A percentile compares a stretch with the other conserved stretches of the same genome.
Conservation (phyloP, 164 flowering plant genomes). For the Tetrastigma voinierianum region DNA sequence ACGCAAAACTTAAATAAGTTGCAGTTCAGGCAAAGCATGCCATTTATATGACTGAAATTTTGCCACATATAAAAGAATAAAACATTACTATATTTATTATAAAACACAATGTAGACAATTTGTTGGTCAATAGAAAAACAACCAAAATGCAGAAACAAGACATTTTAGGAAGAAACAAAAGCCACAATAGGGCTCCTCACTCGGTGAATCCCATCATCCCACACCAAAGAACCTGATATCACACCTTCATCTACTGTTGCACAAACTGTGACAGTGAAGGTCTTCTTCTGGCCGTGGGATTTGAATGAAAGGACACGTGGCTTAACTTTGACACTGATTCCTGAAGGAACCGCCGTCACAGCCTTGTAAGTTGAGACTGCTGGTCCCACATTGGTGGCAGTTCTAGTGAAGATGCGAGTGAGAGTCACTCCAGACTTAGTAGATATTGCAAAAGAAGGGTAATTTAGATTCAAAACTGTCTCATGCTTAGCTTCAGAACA, state of each 20-base stretch:
- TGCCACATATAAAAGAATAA: too few relatives aligned
- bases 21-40: too few relatives aligned
- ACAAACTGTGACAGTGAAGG: constrained; percentile 37
- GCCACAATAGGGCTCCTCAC: constrained; percentile 72
- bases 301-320: constrained; percentile 40
- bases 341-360: constrained; percentile 15
- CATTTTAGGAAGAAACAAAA: not conserved
- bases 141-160: too few relatives aligned
- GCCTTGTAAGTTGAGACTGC: constrained; percentile 41
- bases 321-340: constrained; percentile 31
- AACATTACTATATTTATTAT: too few relatives aligned
- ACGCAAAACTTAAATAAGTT: too few relatives aligned
- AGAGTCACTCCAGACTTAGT: not conserved
- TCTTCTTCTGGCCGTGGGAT: constrained; percentile 32
- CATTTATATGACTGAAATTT: too few relatives aligned
- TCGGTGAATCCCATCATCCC: constrained; percentile 53
- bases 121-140: too few relatives aligned
- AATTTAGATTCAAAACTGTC: constrained; percentile 53
- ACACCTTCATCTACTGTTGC: constrained; percentile 12
- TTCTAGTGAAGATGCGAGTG: constrained; percentile 35
- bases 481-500: constrained; percentile 31
- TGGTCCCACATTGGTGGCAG: constrained; percentile 68
- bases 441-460: constrained; percentile 48
- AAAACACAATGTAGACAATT: too few relatives aligned
- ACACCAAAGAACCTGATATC: constrained; percentile 39